Percentiles rank a stretch among this genome's conserved stretches.
These are phyloP conservation scores for Tetradesmus obliquus DNA, from an alignment of 139 green algal species.

Conservation along the genomic window DNA sequence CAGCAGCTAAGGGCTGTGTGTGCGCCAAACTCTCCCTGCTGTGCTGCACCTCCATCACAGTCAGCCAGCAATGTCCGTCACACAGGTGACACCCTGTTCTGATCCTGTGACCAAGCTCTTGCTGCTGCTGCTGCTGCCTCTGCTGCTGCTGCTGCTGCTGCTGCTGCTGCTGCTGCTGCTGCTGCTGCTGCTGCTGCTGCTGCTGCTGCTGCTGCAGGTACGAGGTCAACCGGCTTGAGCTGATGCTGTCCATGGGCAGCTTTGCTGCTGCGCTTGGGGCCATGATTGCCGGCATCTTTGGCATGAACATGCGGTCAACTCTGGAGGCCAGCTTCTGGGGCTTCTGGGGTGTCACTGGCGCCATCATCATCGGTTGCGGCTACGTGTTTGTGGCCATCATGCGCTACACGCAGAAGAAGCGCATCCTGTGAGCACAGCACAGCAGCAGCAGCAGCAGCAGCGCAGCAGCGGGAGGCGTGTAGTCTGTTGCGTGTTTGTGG, in stretches of 20 bases:
- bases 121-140: not conserved
- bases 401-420: constrained; percentile 78
- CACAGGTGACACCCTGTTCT: too few species aligned
- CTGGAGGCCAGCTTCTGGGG: constrained; percentile 71
- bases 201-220: constrained; percentile 39
- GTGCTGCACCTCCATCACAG: not conserved
- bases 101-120: not conserved
- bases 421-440: constrained; percentile 76
- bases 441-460: too few species aligned
- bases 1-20: too few species aligned
- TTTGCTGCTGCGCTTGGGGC: constrained; percentile 92
- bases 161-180: not conserved
- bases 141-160: not conserved
- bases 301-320: constrained; percentile 86
- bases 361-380: constrained; percentile 81
- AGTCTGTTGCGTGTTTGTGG: too few species aligned
- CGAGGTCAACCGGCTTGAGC: constrained; percentile 92
- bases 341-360: constrained; percentile 86
- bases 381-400: constrained; percentile 82
- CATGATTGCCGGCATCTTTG: constrained; percentile 92
- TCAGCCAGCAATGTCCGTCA: too few species aligned
- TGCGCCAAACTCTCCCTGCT: not conserved
- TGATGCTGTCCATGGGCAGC: constrained; percentile 89
- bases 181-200: not conserved
- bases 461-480: too few species aligned